Percentiles rank a stretch among this genome's conserved stretches.
phyloP scores from a whole-genome alignment of 768 basidiomycete species.

The Calocybe cyanea region DNA sequence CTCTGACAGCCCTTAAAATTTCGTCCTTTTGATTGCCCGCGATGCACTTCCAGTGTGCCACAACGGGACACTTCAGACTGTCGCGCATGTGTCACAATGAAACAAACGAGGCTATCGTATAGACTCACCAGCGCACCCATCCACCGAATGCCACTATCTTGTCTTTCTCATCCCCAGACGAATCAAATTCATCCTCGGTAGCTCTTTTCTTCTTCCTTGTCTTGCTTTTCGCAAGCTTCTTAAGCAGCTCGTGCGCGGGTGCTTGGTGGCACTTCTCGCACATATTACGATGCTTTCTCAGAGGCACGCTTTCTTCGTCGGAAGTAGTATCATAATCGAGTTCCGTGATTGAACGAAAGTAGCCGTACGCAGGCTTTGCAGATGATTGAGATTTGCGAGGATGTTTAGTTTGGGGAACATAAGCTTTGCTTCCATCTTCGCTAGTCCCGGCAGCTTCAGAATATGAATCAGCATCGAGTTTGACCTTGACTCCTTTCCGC shows the following conservation, averaged over 20 bases:
- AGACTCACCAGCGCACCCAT: constrained; percentile 77
- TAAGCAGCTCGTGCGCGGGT: constrained; percentile 56
- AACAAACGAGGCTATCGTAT: neutral
- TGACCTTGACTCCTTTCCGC: constrained; percentile 34
- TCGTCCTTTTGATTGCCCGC: constrained; percentile 64
- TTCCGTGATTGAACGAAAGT: constrained; percentile 37
- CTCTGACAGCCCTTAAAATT: constrained; percentile 61
- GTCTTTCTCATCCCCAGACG: constrained; percentile 51
- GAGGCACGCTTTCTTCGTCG: constrained; percentile 51
- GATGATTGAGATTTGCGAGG: constrained; percentile 17
- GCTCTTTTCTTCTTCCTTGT: constrained; percentile 36
- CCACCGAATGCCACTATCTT: constrained; percentile 56
- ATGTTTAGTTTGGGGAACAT: constrained; percentile 13
- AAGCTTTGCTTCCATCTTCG: constrained; percentile 27
- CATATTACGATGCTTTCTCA: constrained; percentile 55
- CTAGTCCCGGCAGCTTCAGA: constrained; percentile 27
- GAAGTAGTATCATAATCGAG: constrained; percentile 45
- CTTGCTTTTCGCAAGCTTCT: constrained; percentile 33
- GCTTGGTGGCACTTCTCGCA: constrained; percentile 70
- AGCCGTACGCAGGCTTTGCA: constrained; percentile 39
- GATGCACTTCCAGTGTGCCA: constrained; percentile 76
- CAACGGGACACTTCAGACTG: constrained; percentile 76
- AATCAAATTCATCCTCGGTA: constrained; percentile 49
- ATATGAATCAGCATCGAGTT: constrained; percentile 25
- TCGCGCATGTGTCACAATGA: constrained; percentile 20